Evolutionary conservation across 2,329 filamentous ascomycete genomes (phyloP).

Genomic region (Alternaria rosae): DNA sequence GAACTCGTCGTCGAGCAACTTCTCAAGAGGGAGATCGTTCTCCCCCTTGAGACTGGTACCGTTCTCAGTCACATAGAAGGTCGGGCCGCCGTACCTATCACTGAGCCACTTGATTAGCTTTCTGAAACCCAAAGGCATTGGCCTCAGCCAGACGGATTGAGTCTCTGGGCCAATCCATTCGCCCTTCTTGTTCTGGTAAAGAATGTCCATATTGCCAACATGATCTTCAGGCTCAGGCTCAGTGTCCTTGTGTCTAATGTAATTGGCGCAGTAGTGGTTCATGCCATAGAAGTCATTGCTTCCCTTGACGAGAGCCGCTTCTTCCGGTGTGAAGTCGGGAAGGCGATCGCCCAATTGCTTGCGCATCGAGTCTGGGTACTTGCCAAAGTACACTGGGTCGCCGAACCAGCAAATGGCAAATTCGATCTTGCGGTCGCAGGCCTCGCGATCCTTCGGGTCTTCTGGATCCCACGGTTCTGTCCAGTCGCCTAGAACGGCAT

Average conservation of each 20-base stretch:
- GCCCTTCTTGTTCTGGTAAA: constrained; percentile 74
- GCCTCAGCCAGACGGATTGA: constrained; percentile 81
- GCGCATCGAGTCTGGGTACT: constrained; percentile 84
- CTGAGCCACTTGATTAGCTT: constrained; percentile 66
- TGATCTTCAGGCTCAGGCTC: constrained; percentile 71
- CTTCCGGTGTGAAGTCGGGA: constrained; percentile 75
- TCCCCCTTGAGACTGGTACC: constrained; percentile 85
- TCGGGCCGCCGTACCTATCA: constrained; percentile 76
- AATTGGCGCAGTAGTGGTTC: constrained; percentile 93
- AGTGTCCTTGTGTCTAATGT: constrained; percentile 75
- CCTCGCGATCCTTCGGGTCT: constrained; percentile 77
- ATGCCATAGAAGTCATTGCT: constrained; percentile 94
- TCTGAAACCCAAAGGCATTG: constrained; percentile 77
- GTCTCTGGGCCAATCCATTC: constrained; percentile 82
- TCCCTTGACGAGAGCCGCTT: constrained; percentile 77
- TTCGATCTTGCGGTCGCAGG: constrained; percentile 81
- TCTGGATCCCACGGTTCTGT: constrained; percentile 82
- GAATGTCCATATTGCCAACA: constrained; percentile 76
- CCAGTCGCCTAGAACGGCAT: constrained; percentile 67
- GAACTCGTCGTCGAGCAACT: constrained; percentile 83
- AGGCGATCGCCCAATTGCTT: constrained; percentile 80
- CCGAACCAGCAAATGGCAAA: constrained; percentile 90
- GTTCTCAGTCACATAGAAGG: constrained; percentile 89
- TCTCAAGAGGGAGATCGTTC: constrained; percentile 73
- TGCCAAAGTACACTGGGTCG: constrained; percentile 84